A percentile compares a stretch with the other conserved stretches of the same genome.
Evolutionary conservation across 1,284 basidiomycete genomes (phyloP).

Genomic region (Bjerkandera adusta): DNA sequence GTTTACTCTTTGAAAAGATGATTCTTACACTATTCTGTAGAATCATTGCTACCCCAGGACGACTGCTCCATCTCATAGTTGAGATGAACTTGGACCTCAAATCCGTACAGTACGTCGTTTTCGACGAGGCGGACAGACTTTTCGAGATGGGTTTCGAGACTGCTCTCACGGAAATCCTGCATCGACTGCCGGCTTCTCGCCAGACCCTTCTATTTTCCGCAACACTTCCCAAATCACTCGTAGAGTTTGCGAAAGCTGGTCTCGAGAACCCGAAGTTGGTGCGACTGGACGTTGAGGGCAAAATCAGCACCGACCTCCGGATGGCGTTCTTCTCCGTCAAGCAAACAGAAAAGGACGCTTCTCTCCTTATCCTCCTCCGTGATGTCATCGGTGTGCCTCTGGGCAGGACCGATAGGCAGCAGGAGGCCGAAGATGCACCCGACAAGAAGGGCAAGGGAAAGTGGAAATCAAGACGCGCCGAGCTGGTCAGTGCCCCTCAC

Average conservation of each 20-base stretch:
- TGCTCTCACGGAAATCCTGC: conserved; percentile 88
- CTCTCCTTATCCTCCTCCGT: conserved; percentile 80
- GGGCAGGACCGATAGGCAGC: conserved; percentile 27
- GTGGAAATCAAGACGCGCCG: conserved; percentile 41
- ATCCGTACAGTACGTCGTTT: conserved; percentile 89
- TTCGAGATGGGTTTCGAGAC: conserved; percentile 98
- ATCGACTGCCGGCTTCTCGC: conserved; percentile 81
- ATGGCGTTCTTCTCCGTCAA: conserved; percentile 96
- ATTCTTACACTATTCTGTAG: conserved; percentile 38
- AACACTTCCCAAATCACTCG: conserved; percentile 92
- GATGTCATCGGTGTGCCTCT: conserved; percentile 86
- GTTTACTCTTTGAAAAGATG: conserved; percentile 11
- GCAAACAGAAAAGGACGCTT: conserved; percentile 93
- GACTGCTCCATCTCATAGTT: conserved; percentile 91
- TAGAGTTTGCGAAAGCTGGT: conserved; percentile 97
- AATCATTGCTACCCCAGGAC: conserved; percentile 96
- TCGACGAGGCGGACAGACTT: conserved; percentile 97
- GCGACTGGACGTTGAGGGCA: conserved; percentile 92
- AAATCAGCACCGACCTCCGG: conserved; percentile 90
- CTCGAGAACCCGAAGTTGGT: conserved; percentile 93
- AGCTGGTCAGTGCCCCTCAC: conserved; percentile 66
- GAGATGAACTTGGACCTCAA: conserved; percentile 97
- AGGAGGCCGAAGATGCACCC: conserved; percentile 28
- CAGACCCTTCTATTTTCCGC: conserved; percentile 97
- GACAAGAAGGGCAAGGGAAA: conserved; percentile 49